Percentiles rank a stretch among this genome's conserved stretches.
Evolutionary conservation across 371 early-diverging fungal species (phyloP).

Genomic region (Apophysomyces trapeziformis): DNA sequence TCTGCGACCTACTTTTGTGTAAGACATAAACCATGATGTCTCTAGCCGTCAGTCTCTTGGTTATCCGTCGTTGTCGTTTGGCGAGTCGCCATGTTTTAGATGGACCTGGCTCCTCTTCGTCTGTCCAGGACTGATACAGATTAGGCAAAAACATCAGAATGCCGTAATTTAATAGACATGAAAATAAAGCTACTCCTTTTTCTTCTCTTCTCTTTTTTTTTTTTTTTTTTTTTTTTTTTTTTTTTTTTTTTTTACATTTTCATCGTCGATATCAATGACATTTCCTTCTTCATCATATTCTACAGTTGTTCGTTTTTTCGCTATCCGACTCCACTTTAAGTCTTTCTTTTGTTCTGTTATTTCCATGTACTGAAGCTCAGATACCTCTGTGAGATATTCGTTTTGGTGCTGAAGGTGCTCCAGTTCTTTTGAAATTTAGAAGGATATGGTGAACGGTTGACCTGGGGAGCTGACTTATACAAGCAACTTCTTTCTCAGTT

Average conservation of each 20-base stretch:
- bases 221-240: not conserved
- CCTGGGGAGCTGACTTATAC: slow-evolving; percentile 5
- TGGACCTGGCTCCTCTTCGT: not conserved
- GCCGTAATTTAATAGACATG: not conserved
- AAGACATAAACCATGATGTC: slow-evolving; percentile 5
- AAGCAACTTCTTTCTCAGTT: slow-evolving; percentile 9
- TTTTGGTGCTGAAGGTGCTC: slow-evolving; percentile 10
- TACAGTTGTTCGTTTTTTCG: not conserved
- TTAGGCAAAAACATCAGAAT: not conserved
- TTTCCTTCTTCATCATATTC: slow-evolving; percentile 4
- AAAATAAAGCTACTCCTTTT: too few relatives aligned
- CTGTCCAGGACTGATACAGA: slow-evolving; percentile 6
- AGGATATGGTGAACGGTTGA: slow-evolving; percentile 15
- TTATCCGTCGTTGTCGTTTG: not conserved
- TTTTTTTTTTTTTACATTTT: not conserved
- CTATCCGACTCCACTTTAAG: not conserved
- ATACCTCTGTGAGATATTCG: slow-evolving; percentile 8
- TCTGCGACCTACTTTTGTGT: not conserved
- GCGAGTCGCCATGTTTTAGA: not conserved
- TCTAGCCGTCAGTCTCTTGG: not conserved
- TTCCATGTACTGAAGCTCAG: not conserved
- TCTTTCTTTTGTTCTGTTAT: slow-evolving; percentile 3
- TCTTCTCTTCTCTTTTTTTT: too few relatives aligned
- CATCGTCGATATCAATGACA: slow-evolving; percentile 2
- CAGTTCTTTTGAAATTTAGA: slow-evolving; percentile 18